A percentile compares a stretch with the other conserved stretches of the same genome.
These are phyloP conservation scores for Sugiyamaella floridensis DNA, from an alignment of 805 yeast genomes.

Conservation along the genomic window DNA sequence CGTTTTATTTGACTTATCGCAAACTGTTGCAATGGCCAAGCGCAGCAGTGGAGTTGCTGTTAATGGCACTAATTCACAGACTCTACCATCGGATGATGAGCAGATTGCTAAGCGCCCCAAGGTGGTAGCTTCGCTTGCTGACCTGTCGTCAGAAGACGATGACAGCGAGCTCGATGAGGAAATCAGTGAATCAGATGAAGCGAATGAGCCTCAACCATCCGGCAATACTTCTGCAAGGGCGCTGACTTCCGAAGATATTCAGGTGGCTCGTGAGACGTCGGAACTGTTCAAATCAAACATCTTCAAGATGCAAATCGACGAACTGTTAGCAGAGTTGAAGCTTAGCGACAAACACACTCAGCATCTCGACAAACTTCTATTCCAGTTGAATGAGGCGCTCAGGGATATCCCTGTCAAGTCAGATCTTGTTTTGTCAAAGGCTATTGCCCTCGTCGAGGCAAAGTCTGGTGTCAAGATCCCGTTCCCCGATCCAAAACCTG, in stretches of 20 bases:
- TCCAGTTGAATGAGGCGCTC: conserved; percentile 44
- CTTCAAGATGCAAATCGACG: conserved; percentile 92
- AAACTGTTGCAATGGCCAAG: background rate
- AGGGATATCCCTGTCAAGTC: conserved; percentile 48
- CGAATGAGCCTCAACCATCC: conserved; percentile 7
- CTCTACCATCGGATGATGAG: background rate
- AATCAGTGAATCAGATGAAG: conserved; percentile 14
- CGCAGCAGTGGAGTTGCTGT: background rate
- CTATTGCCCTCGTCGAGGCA: conserved; percentile 45
- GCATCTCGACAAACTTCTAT: conserved; percentile 67
- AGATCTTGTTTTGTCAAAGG: conserved; percentile 49
- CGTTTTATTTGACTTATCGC: too few species aligned
- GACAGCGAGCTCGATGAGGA: conserved; percentile 27
- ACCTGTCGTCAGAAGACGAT: conserved; percentile 19
- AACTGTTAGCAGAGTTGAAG: conserved; percentile 71
- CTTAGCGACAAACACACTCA: conserved; percentile 62
- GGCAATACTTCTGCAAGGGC: conserved; percentile 1
- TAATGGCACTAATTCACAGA: background rate
- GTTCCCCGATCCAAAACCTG: conserved; percentile 84
- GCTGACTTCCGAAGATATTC: conserved; percentile 64
- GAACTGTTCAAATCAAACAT: conserved; percentile 92
- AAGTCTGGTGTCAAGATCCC: conserved; percentile 57
- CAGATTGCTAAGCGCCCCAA: background rate
- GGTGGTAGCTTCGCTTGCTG: conserved; percentile 3
- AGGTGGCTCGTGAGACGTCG: conserved; percentile 87